These are phyloP conservation scores for Daldinia caldariorum DNA, from an alignment of 495 filamentous ascomycete species.

Conservation along the genomic window DNA sequence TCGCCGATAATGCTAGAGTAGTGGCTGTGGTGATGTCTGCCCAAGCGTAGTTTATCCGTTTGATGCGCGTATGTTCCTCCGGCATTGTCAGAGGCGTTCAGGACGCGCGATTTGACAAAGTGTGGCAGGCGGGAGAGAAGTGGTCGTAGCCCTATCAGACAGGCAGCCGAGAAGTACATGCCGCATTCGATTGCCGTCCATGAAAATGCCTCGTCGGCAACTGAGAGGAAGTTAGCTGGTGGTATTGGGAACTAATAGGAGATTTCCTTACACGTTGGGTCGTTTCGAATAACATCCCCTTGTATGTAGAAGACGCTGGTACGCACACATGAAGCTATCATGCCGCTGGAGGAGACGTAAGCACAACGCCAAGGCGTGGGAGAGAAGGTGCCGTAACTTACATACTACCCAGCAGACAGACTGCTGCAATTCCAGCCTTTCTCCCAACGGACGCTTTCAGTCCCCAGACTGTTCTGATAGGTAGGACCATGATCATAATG, in stretches of 20 bases:
- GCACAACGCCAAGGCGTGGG: not conserved
- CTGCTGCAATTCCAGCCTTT: slow-evolving; percentile 35
- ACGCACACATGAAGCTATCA: not conserved
- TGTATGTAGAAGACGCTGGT: not conserved
- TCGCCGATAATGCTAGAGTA: not conserved
- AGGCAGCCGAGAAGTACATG: slow-evolving; percentile 31
- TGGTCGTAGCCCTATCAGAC: slow-evolving; percentile 25
- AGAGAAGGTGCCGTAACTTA: not conserved
- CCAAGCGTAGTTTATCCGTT: not conserved
- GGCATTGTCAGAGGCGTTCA: not conserved
- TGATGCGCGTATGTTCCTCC: not conserved
- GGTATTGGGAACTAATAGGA: not conserved
- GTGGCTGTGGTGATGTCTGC: not conserved
- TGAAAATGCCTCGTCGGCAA: slow-evolving; percentile 19
- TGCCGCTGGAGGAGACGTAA: not conserved
- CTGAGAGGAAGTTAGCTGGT: slow-evolving; percentile 19
- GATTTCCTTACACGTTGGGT: not conserved
- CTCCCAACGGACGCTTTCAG: slow-evolving; percentile 41
- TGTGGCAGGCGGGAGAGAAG: slow-evolving; percentile 4
- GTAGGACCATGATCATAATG: slow-evolving; percentile 47
- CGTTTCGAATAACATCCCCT: not conserved
- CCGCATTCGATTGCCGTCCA: slow-evolving; percentile 30
- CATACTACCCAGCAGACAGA: slow-evolving; percentile 1
- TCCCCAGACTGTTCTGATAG: slow-evolving; percentile 48
- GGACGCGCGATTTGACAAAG: not conserved